These are phyloP conservation scores for Salinomyces thailandicus DNA, from an alignment of 2,329 filamentous ascomycete genomes.

Conservation along the genomic window DNA sequence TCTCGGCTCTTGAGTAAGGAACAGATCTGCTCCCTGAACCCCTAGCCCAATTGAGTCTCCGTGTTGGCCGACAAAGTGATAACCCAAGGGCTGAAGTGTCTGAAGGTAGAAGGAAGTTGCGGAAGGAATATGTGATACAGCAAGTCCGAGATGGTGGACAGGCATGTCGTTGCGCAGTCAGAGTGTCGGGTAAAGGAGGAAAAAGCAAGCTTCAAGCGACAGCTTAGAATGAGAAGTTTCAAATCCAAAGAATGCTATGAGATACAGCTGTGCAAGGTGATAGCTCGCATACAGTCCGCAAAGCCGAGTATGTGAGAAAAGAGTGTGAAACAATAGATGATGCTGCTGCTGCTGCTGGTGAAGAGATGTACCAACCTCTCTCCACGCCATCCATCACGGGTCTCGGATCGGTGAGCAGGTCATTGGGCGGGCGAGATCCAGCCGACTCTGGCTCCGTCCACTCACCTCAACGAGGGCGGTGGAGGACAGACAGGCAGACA, in stretches of 20 bases:
- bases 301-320: not conserved
- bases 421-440: constrained; percentile 10
- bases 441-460: constrained; percentile 2
- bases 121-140: constrained; percentile 66
- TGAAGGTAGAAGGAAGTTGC: constrained; percentile 77
- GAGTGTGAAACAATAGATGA: not conserved
- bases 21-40: constrained; percentile 51
- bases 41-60: constrained; percentile 53
- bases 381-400: not conserved
- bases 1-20: constrained; percentile 51
- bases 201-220: not conserved
- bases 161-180: constrained; percentile 38
- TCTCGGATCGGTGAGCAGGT: constrained; percentile 3
- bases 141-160: constrained; percentile 52
- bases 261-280: not conserved
- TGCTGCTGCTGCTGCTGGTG: not conserved
- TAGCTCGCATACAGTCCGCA: not conserved
- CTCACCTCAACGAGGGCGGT: constrained; percentile 7
- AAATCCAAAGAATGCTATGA: not conserved
- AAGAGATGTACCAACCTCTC: not conserved
- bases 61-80: constrained; percentile 57
- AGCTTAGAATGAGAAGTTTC: not conserved
- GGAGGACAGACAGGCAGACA: constrained; percentile 8
- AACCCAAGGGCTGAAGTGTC: constrained; percentile 65
- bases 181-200: not conserved